Evolutionary conservation across 2,329 filamentous ascomycete genomes (phyloP).

Genomic region (Alternaria brassicicola): DNA sequence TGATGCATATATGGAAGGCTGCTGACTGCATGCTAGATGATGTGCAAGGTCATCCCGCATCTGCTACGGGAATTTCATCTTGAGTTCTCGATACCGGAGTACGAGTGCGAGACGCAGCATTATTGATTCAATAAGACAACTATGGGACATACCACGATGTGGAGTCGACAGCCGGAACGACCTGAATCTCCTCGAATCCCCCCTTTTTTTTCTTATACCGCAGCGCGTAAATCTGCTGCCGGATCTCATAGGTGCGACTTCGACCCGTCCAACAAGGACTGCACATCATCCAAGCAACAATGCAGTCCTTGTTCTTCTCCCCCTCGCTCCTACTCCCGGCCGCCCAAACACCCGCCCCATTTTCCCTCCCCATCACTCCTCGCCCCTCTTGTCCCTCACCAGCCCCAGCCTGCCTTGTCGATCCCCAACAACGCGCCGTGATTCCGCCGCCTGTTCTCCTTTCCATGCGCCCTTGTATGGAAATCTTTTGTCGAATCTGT

Average conservation of each 20-base stretch:
- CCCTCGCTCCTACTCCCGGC: neutral
- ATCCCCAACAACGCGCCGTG: neutral
- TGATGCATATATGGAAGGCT: neutral
- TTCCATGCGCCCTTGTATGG: neutral
- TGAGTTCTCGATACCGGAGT: slow-evolving; percentile 1
- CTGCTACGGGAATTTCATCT: slow-evolving; percentile 11
- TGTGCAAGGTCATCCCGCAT: slow-evolving; percentile 12
- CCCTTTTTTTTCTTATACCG: neutral
- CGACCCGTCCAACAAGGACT: neutral
- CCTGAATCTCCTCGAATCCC: neutral
- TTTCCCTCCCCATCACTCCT: neutral
- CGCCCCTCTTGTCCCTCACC: neutral
- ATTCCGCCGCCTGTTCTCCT: neutral
- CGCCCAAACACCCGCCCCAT: neutral
- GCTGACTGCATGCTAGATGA: neutral
- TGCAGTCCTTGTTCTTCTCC: neutral
- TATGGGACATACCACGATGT: neutral
- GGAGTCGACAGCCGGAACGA: neutral
- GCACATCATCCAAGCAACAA: neutral
- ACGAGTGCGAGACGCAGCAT: slow-evolving; percentile 12
- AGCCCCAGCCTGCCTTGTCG: neutral
- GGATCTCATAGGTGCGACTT: neutral
- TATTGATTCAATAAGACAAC: slow-evolving; percentile 19
- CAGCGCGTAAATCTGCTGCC: neutral
- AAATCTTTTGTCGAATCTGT: neutral